Base-by-base conservation (phyloP, 2,329 filamentous ascomycete genomes). In the Aspergillus sergii region DNA sequence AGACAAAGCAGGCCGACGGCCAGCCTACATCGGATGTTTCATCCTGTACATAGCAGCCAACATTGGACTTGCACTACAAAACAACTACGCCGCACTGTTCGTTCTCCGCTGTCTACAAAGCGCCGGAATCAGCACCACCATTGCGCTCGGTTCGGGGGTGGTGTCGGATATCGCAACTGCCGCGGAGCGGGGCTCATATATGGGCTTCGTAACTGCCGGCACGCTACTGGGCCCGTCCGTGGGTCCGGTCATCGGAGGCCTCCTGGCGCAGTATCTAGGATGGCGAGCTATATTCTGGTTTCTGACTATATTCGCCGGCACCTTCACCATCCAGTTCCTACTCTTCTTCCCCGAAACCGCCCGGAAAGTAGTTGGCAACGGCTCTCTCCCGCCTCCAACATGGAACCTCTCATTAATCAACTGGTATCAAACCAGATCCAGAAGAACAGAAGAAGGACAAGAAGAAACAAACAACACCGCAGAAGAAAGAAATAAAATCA, bases 281-380 rank as follows among this genome's bases (percentile, higher is more conserved):
- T 91, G 89, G 89, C 80, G 70, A 19, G 71, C 69, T 59, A 86
- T 90, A 60, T 91, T 91, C 71, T 91, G 88, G 88, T 90, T 91
- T 71, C 82, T 89, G 48, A 80, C 85, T 48, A 89, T 91, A 46
- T 78, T 78, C 5, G 70, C 76, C 0, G 75, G 71, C 4, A 73
- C 78, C 0, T 87, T 85, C 73, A 77, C 90, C 41, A 65, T 89
- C 2, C 82, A 84, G 0, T 86, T 87, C 61, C 70, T 81, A 2
- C 69, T 90, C 2, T 82, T 85, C 26, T 80, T 89, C 9, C 89
- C 88, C 0, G 81, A 83, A 57, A 83, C 81, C 0, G 76, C 75
- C 21, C 73, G 81, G 3, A 78, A 76, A 7, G 72, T 80, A 9
- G 78, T 80, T 1, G 77, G 75, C 0, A 71, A 80, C 60, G 78